These are phyloP conservation scores for Hylodesmum podocarpum DNA, from an alignment of 306 rosid genomes.

Conservation along the genomic window DNA sequence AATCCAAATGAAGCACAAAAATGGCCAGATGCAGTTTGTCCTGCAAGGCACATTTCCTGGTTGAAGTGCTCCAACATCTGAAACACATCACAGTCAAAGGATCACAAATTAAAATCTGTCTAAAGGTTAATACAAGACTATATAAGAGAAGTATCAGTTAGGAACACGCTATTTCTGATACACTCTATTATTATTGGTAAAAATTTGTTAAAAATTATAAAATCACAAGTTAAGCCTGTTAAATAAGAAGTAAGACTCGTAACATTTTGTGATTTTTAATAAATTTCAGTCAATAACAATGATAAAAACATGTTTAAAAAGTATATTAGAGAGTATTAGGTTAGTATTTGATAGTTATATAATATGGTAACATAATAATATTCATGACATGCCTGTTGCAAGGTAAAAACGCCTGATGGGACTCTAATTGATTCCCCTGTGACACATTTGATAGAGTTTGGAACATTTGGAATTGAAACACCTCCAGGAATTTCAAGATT, in stretches of 20 bases:
- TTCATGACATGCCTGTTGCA: conserved; percentile 55
- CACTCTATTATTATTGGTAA: no score
- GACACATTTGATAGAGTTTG: conserved; percentile 65
- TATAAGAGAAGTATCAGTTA: neutral
- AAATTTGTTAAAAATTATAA: no score
- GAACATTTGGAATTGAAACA: conserved; percentile 57
- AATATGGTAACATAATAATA: neutral
- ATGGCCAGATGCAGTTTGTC: conserved; percentile 73
- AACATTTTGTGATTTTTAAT: neutral
- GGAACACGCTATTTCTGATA: neutral
- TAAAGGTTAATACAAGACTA: neutral
- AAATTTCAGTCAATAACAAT: neutral
- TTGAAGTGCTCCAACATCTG: conserved; percentile 95
- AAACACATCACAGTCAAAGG: neutral
- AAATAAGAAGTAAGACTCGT: neutral
- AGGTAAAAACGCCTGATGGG: conserved; percentile 68
- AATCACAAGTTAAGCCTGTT: neutral
- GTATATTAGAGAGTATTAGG: neutral
- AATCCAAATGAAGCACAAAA: conserved; percentile 81
- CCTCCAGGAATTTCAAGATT: conserved; percentile 67
- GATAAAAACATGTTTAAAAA: neutral
- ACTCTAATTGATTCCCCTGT: conserved; percentile 68
- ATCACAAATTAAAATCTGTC: neutral
- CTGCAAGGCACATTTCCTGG: conserved; percentile 64
- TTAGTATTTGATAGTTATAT: neutral